Evolutionary conservation across 768 basidiomycete species (phyloP).

Genomic region (Crucibulum laeve): DNA sequence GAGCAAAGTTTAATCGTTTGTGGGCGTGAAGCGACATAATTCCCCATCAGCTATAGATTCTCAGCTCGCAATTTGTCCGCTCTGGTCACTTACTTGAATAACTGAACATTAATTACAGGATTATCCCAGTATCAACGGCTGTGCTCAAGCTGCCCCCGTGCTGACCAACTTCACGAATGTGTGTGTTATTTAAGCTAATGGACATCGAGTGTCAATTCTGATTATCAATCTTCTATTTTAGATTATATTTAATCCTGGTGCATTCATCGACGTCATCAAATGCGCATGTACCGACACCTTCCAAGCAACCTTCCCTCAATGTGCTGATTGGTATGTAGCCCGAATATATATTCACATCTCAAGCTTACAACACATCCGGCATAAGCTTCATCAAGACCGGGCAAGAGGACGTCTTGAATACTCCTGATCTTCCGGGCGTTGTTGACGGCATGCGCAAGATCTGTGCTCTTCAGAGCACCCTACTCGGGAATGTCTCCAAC

Average conservation of each 20-base stretch:
- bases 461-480: slow-evolving; percentile 45
- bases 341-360: not conserved
- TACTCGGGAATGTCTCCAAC: slow-evolving; percentile 48
- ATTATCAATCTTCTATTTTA: slow-evolving; percentile 14
- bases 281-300: slow-evolving; percentile 54
- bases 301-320: slow-evolving; percentile 53
- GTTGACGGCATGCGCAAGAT: slow-evolving; percentile 46
- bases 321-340: slow-evolving; percentile 54
- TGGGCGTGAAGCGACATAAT: not conserved
- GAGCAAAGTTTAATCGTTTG: not conserved
- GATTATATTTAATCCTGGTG: slow-evolving; percentile 63
- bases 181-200: slow-evolving; percentile 7
- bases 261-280: slow-evolving; percentile 58
- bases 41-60: not conserved
- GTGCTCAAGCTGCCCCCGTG: slow-evolving; percentile 53
- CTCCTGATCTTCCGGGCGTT: slow-evolving; percentile 40
- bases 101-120: slow-evolving; percentile 23
- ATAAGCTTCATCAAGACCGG: slow-evolving; percentile 53
- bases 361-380: not conserved
- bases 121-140: slow-evolving; percentile 50
- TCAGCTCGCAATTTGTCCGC: not conserved
- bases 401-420: slow-evolving; percentile 47
- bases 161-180: slow-evolving; percentile 55
- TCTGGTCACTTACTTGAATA: not conserved
- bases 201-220: not conserved